These are phyloP conservation scores for Solanum clarkiae DNA, from an alignment of 257 asterid species.

Conservation along the genomic window DNA sequence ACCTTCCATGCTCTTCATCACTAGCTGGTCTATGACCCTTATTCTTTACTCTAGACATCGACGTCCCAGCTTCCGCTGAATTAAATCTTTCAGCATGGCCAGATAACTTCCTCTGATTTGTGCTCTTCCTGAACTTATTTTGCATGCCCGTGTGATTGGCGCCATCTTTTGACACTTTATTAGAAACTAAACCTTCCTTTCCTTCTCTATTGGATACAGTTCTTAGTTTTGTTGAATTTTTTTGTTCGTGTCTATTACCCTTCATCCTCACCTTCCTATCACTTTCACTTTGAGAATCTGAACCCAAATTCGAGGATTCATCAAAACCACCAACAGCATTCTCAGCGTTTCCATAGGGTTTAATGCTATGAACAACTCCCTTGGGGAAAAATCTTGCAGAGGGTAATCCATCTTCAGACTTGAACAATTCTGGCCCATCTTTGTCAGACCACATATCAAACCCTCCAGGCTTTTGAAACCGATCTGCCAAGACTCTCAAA, in stretches of 20 bases:
- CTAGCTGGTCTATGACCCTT: neutral
- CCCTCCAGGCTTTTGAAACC: slow-evolving; percentile 96
- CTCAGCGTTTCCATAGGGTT: slow-evolving; percentile 45
- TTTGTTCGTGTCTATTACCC: slow-evolving; percentile 1
- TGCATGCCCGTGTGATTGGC: slow-evolving; percentile 5
- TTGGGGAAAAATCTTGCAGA: slow-evolving; percentile 84
- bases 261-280: neutral
- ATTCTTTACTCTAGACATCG: neutral
- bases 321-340: neutral
- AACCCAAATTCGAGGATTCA: slow-evolving; percentile 9
- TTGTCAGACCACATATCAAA: slow-evolving; percentile 87
- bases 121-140: slow-evolving; percentile 23
- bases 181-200: slow-evolving; percentile 1
- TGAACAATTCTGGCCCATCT: slow-evolving; percentile 84
- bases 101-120: slow-evolving; percentile 11
- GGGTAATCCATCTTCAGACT: slow-evolving; percentile 39
- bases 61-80: slow-evolving; percentile 12
- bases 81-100: slow-evolving; percentile 12
- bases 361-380: slow-evolving; percentile 77
- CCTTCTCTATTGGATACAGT: slow-evolving; percentile 7
- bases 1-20: slow-evolving; percentile 11
- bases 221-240: slow-evolving; percentile 4
- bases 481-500: slow-evolving; percentile 82
- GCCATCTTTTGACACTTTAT: slow-evolving; percentile 10
- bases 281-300: neutral